Evolutionary conservation across 2,329 filamentous ascomycete species (phyloP).

Genomic region (Drechslerella coelobrocha): DNA sequence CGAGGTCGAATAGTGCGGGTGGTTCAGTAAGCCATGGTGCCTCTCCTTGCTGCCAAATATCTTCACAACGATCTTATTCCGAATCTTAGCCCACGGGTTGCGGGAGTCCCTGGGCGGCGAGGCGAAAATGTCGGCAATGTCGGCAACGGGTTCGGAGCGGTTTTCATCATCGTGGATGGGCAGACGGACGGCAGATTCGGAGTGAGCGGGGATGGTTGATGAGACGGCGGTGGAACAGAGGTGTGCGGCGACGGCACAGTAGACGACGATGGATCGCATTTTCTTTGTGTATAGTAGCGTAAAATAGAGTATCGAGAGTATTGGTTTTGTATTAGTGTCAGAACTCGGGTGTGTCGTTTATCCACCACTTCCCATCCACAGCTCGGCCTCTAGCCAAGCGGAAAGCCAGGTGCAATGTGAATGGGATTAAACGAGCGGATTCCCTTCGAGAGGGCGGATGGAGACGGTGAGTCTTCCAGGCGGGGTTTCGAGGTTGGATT

Average conservation of each 20-base stretch:
- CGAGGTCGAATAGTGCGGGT: constrained; percentile 52
- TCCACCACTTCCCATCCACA: background rate
- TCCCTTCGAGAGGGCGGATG: constrained; percentile 46
- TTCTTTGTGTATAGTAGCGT: too few relatives aligned
- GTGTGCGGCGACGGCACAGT: constrained; percentile 45
- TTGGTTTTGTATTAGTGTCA: background rate
- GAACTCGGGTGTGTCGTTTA: constrained; percentile 16
- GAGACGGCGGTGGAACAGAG: constrained; percentile 38
- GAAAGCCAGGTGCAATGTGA: background rate
- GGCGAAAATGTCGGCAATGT: constrained; percentile 41
- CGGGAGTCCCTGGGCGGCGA: constrained; percentile 24
- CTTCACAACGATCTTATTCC: constrained; percentile 52
- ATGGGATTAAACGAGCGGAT: constrained; percentile 23
- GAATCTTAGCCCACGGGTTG: constrained; percentile 49
- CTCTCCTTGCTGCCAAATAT: constrained; percentile 54
- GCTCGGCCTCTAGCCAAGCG: background rate
- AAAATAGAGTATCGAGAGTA: background rate
- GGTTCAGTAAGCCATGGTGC: constrained; percentile 53
- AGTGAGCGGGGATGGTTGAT: constrained; percentile 36
- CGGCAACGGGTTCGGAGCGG: constrained; percentile 15
- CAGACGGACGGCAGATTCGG: constrained; percentile 40
- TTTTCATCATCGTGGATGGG: constrained; percentile 43
- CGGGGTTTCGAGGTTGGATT: constrained; percentile 4
- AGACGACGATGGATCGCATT: constrained; percentile 43
- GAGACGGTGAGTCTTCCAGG: constrained; percentile 4